Evolutionary conservation across 2,329 filamentous ascomycete species (phyloP).

Genomic region (Thermoascus crustaceus): DNA sequence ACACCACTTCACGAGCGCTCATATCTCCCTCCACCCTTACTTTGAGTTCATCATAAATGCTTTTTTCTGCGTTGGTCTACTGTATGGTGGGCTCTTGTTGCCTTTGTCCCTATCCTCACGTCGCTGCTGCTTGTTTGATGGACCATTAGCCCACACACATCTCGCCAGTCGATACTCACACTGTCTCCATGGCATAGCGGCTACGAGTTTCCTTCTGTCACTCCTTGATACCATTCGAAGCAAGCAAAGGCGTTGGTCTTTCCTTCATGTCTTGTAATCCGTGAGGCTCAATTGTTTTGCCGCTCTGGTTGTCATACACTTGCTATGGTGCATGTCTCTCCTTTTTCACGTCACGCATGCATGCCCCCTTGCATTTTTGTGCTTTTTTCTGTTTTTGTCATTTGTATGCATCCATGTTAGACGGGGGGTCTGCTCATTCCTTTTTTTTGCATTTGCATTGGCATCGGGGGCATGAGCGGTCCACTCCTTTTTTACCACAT

Average conservation of each 20-base stretch:
- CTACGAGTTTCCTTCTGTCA: conserved; percentile 24
- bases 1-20: too few relatives aligned
- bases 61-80: too few relatives aligned
- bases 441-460: conserved; percentile 6
- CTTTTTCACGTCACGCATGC: conserved; percentile 11
- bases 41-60: too few relatives aligned
- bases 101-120: conserved; percentile 3
- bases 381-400: background rate
- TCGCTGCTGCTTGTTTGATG: conserved; percentile 3
- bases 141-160: background rate
- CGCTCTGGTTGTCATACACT: conserved; percentile 8
- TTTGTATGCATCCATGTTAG: conserved; percentile 4
- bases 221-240: conserved; percentile 17
- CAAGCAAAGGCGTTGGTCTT: conserved; percentile 18
- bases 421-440: conserved; percentile 6
- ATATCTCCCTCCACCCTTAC: too few relatives aligned
- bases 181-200: conserved; percentile 9
- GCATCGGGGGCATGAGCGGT: conserved; percentile 10
- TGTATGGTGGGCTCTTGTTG: too few relatives aligned
- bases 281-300: too few relatives aligned
- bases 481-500: conserved; percentile 8
- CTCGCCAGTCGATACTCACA: conserved; percentile 3
- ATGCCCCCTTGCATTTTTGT: conserved; percentile 7
- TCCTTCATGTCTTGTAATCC: conserved; percentile 13
- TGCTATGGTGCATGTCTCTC: conserved; percentile 15